Evolutionary conservation across 768 basidiomycete genomes (phyloP).

Genomic region (Hemileccinum impolitum): DNA sequence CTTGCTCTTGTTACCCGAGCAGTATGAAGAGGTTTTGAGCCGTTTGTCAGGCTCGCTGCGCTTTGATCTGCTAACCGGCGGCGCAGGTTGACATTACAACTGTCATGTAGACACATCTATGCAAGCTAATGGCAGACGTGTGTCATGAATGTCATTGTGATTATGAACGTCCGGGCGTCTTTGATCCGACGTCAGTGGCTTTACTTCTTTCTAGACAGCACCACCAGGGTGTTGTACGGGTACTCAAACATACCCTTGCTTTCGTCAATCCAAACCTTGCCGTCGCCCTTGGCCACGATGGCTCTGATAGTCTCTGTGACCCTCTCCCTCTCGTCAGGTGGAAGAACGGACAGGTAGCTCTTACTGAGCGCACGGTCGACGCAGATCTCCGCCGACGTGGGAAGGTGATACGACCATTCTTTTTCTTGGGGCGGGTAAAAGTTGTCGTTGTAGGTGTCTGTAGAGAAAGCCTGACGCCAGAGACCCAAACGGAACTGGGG

Average conservation of each 20-base stretch:
- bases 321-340: conserved; percentile 52
- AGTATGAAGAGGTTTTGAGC: no score
- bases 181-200: no score
- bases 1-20: no score
- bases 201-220: conserved; percentile 49
- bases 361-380: conserved; percentile 75
- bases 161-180: no score
- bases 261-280: conserved; percentile 74
- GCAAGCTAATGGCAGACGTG: no score
- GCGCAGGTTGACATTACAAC: no score
- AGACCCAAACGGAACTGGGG: conserved; percentile 79
- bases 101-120: no score
- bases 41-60: no score
- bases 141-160: no score
- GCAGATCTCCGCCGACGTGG: conserved; percentile 51
- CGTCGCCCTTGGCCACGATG: conserved; percentile 59
- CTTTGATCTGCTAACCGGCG: no score
- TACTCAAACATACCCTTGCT: conserved; percentile 72
- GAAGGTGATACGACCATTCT: conserved; percentile 49
- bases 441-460: conserved; percentile 50
- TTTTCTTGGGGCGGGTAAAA: conserved; percentile 63
- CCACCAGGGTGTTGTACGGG: conserved; percentile 67
- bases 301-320: conserved; percentile 49
- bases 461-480: conserved; percentile 72
- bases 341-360: conserved; percentile 74